Conservation (phyloP, 768 basidiomycete genomes). For the Dentipellis fragilis region DNA sequence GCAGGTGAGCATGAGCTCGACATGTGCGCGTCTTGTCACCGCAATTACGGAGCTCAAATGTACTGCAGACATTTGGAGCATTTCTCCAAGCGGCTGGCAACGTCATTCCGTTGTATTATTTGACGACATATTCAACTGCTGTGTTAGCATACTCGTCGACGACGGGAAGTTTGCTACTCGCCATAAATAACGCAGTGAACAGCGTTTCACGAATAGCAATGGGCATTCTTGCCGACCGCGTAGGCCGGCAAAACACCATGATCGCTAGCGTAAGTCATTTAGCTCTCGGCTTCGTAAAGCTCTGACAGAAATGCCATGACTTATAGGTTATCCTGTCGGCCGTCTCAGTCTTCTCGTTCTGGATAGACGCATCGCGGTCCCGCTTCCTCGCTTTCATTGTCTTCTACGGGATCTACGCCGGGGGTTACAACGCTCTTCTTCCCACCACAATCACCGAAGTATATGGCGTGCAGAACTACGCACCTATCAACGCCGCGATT, state of each 20-base stretch:
- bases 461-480: constrained; percentile 33
- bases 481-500: constrained; percentile 30
- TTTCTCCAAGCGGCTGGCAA: constrained; percentile 36
- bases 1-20: constrained; percentile 20
- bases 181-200: constrained; percentile 34
- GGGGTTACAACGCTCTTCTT: constrained; percentile 34
- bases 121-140: constrained; percentile 30
- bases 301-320: not conserved
- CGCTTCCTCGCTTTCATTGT: constrained; percentile 32
- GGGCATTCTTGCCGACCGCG: constrained; percentile 31
- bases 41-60: no score
- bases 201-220: constrained; percentile 29
- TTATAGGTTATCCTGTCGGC: constrained; percentile 29
- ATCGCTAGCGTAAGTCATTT: constrained; percentile 24
- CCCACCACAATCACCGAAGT: constrained; percentile 35
- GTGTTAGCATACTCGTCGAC: constrained; percentile 28
- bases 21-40: not conserved
- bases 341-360: constrained; percentile 30
- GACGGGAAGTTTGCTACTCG: constrained; percentile 29
- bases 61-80: constrained; percentile 25
- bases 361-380: constrained; percentile 27
- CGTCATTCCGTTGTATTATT: constrained; percentile 33
- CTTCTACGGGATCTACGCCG: constrained; percentile 32
- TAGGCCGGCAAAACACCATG: constrained; percentile 36
- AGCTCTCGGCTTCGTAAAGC: not conserved